Base-by-base conservation (phyloP, 2,329 filamentous ascomycete species). In the Xylariaceae sp. region DNA sequence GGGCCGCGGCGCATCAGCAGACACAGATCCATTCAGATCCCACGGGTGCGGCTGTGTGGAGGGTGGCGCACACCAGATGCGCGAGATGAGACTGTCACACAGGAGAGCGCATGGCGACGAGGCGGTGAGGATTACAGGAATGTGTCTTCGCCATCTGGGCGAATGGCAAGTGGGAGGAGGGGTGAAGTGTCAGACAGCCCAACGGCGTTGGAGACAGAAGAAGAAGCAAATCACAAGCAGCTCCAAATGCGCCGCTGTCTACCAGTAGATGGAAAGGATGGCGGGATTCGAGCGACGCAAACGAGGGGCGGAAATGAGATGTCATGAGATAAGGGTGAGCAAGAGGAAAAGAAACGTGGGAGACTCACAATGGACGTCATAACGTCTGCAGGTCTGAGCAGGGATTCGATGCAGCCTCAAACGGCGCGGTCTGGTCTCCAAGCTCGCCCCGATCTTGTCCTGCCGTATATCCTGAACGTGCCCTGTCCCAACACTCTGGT, bases 341-440 rank as follows among this genome's bases (percentile, higher is more conserved):
- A 45, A 31, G 45, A 47, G 34, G 45, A 39, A 52, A 36, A 28
- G 34, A 46, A 52, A 48, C 31, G 22, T 40, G 22, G 38, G 39
- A 52, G 47, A 67, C 66, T 68, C 59, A 68, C 66, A 58, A 68
- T 66, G 48, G 66, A 67, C 56, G 66, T 61, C 66, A 68, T 68
- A 60, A 63, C 59, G 63, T 57, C 60, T 61, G 56, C 50, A 34
- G 41, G 54, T 38, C 41, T 43, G 31, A 50, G 50, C 56, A 57
- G 54, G 57, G 55, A 54, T 53, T 45, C 42, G 19, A 53, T 55
- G 50, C 48, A 48, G 17, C 17, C 42, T 33, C 12, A 38, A 46
- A 19, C 48, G 43, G 39, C n/a, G 13, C 5, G 43, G 33, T 47
- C 50, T 38, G n/a, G n/a, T 33, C 16, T 33, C 12, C 10, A 10